Conservation (phyloP, 2,329 filamentous ascomycete genomes). For the Exophiala xenobiotica region DNA sequence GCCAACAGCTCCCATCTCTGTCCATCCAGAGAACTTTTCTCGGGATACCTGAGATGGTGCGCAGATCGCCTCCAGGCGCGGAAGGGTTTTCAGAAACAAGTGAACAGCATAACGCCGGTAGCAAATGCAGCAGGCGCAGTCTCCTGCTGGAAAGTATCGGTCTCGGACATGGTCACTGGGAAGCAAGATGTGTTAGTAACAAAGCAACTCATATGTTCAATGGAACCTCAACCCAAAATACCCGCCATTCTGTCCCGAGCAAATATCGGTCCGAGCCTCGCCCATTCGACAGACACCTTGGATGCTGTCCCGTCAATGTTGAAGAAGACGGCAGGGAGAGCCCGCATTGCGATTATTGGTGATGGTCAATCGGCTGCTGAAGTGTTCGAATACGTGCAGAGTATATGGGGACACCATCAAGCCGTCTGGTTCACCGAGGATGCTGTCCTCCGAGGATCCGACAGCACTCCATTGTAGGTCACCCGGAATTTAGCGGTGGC, state of each 20-base stretch:
- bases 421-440: constrained; percentile 23
- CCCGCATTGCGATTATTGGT: constrained; percentile 23
- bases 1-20: constrained; percentile 18
- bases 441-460: constrained; percentile 3
- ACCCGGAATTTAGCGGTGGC: neutral
- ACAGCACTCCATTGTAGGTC: constrained; percentile 22
- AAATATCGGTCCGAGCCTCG: constrained; percentile 2
- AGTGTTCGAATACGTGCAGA: constrained; percentile 21
- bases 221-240: constrained; percentile 14
- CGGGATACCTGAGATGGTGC: constrained; percentile 27
- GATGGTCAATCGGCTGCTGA: constrained; percentile 26
- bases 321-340: neutral
- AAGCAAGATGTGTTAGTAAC: constrained; percentile 7
- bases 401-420: constrained; percentile 15
- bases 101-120: constrained; percentile 14
- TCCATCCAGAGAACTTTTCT: constrained; percentile 21
- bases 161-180: constrained; percentile 15
- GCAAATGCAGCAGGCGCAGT: constrained; percentile 9
- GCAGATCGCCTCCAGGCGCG: constrained; percentile 15
- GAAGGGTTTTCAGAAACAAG: constrained; percentile 13
- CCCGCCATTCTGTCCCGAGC: constrained; percentile 11
- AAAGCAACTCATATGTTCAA: constrained; percentile 23
- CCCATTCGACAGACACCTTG: constrained; percentile 20
- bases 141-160: constrained; percentile 17
- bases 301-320: constrained; percentile 9